Percentiles rank a stretch among this genome's conserved stretches.
phyloP scores from a whole-genome alignment of 352 stramenopile genomes.

The Stephanocyclus meneghinianus region DNA sequence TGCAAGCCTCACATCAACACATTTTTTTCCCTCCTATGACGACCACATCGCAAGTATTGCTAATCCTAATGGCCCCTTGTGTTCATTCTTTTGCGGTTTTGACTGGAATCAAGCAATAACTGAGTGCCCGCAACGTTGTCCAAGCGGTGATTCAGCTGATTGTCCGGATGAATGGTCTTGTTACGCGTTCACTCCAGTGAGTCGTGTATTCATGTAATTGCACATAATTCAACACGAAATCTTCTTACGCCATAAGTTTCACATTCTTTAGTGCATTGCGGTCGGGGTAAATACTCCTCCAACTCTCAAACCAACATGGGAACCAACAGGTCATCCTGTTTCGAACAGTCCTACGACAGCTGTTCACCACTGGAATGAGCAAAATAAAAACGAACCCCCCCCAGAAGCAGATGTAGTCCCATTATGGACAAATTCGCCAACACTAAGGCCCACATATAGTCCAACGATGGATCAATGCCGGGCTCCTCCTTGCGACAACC shows the following conservation, averaged over 20 bases:
- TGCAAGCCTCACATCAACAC: too few relatives aligned
- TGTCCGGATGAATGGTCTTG: slow-evolving; percentile 42
- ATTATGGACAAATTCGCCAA: slow-evolving; percentile 26
- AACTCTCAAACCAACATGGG: slow-evolving; percentile 50
- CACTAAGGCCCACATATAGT: slow-evolving; percentile 31
- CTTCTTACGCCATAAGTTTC: background rate
- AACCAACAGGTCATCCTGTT: slow-evolving; percentile 40
- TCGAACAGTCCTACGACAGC: slow-evolving; percentile 24
- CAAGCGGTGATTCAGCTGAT: slow-evolving; percentile 39
- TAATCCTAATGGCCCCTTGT: slow-evolving; percentile 35
- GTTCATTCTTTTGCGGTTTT: slow-evolving; percentile 7
- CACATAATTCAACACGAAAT: background rate
- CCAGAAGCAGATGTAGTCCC: background rate
- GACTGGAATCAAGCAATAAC: slow-evolving; percentile 62
- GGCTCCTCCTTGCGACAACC: slow-evolving; percentile 46
- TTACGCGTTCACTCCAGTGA: slow-evolving; percentile 51
- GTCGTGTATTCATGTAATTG: background rate
- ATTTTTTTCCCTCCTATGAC: slow-evolving; percentile 4
- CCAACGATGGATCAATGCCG: slow-evolving; percentile 54
- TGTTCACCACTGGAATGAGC: slow-evolving; percentile 25
- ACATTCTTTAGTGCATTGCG: slow-evolving; percentile 19
- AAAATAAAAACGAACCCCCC: slow-evolving; percentile 29
- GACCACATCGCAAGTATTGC: slow-evolving; percentile 15
- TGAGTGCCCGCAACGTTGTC: slow-evolving; percentile 47
- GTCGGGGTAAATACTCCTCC: slow-evolving; percentile 24